Percentiles rank a stretch among this genome's conserved stretches.
Conservation (phyloP, 345 rosid species). For the Tarenaya hassleriana region DNA sequence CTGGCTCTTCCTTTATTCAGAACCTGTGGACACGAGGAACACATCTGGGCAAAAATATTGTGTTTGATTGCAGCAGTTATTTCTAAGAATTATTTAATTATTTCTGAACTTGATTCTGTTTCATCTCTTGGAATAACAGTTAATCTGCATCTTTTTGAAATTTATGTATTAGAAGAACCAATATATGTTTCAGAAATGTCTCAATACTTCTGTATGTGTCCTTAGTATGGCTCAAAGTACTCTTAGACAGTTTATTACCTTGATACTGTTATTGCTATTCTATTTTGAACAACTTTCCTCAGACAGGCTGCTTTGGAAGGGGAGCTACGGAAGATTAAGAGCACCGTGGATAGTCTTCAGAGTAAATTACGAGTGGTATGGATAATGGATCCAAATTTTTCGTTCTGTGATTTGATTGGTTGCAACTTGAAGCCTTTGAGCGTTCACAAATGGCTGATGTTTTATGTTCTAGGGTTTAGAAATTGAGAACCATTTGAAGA, state of each 20-base stretch:
- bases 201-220: background rate
- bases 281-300: conserved; percentile 59
- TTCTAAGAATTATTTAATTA: background rate
- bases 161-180: no score
- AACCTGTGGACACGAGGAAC: no score
- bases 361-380: conserved; percentile 77
- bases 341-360: conserved; percentile 55
- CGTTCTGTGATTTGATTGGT: background rate
- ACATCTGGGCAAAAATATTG: no score
- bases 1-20: no score
- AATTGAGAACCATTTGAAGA: conserved; percentile 91
- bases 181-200: background rate
- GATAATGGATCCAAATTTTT: conserved; percentile 12
- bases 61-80: background rate
- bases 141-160: no score
- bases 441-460: conserved; percentile 18
- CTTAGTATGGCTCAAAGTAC: conserved; percentile 11
- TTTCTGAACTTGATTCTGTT: no score
- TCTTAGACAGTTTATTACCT: conserved; percentile 5
- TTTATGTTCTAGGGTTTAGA: conserved; percentile 65
- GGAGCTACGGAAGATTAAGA: conserved; percentile 59
- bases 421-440: background rate
- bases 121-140: no score
- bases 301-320: conserved; percentile 96
- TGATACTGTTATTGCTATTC: conserved; percentile 19